Base-by-base conservation (phyloP, 2,329 filamentous ascomycete genomes). In the Exophiala sideris region DNA sequence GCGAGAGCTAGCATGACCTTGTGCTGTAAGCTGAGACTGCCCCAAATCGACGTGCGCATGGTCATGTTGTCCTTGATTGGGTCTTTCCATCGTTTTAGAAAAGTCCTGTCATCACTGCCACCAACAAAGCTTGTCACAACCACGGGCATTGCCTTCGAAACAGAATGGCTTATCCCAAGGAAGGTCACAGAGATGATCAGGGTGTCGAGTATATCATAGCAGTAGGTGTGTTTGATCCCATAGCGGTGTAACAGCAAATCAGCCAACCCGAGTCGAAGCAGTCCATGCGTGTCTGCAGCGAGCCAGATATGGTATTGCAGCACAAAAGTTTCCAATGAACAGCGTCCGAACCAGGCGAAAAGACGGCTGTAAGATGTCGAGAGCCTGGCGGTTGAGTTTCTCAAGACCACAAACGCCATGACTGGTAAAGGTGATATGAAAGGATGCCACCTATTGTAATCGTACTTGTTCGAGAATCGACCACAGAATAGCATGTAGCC, bases 271-370 rank as follows among this genome's bases (percentile, higher is more conserved):
- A 62, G 63, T 58, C 49, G 72, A 6, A 86, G 71, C 3, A 80
- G 60, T 0, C 78, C 80, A 32, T 74, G 77, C 2, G 79, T 78
- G 61, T 86, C 81, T 2, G 76, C 80, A 1, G 80, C 81, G 7
- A 86, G 75, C 76, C 80, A 83, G 49, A 84, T 73, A 64, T 87
- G 84, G 64, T 79, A 79, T 59, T 85, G 81, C 35, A 86, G 69
- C 5, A 83, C 72, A 58, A 81, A 84, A 0, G 80, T 78, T 66
- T 86, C 83, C 1, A 84, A 74, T 0, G 81, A 81, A 54, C 76
- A 78, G 5, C 72, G 71, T 1, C 84, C 83, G 2, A 86, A 66
- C 70, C 75, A 80, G 0, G 79, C 76, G 24, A 82, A 81, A 1
- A 75, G 58, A 1, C 59, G 62, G 11, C 78, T 76, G 61, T 79